phyloP scores from a whole-genome alignment of 805 yeast genomes.

The Teunomyces lycoperdinae region DNA sequence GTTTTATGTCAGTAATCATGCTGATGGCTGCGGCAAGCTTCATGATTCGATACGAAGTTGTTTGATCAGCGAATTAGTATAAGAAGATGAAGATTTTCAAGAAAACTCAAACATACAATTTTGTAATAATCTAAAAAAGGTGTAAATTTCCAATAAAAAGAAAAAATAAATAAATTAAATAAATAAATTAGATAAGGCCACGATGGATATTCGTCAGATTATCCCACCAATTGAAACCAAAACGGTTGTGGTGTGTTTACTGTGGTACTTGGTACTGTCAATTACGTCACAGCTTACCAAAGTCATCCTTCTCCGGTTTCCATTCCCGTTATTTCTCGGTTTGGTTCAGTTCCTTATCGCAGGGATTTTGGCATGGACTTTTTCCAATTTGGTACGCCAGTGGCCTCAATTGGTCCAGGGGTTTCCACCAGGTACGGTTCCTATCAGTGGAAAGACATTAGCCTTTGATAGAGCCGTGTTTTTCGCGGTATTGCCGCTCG shows the following conservation, averaged over 20 bases:
- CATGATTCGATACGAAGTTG: too few relatives aligned
- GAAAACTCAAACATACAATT: too few relatives aligned
- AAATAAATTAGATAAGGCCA: not conserved
- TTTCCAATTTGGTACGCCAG: conserved; percentile 34
- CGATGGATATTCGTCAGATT: conserved; percentile 3
- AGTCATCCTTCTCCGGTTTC: conserved; percentile 49
- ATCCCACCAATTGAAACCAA: conserved; percentile 35
- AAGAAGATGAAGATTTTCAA: too few relatives aligned
- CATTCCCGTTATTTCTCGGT: conserved; percentile 61
- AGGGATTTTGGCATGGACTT: conserved; percentile 37
- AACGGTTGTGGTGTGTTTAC: conserved; percentile 44
- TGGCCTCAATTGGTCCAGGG: conserved; percentile 25
- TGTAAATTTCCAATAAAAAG: not conserved
- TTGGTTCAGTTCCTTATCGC: conserved; percentile 61
- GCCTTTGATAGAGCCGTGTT: conserved; percentile 31
- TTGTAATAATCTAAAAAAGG: too few relatives aligned
- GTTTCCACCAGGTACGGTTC: conserved; percentile 59
- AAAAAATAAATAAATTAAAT: not conserved
- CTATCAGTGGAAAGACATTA: conserved; percentile 27
- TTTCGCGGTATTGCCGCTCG: conserved; percentile 56
- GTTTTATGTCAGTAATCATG: too few relatives aligned
- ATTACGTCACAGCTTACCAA: conserved; percentile 65
- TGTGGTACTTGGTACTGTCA: conserved; percentile 64
- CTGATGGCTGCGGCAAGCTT: too few relatives aligned
- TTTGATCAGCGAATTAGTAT: too few relatives aligned